Percentiles rank a stretch among this genome's conserved stretches.
phyloP scores from a whole-genome alignment of 805 yeast species.

The Yarrowia deformans region DNA sequence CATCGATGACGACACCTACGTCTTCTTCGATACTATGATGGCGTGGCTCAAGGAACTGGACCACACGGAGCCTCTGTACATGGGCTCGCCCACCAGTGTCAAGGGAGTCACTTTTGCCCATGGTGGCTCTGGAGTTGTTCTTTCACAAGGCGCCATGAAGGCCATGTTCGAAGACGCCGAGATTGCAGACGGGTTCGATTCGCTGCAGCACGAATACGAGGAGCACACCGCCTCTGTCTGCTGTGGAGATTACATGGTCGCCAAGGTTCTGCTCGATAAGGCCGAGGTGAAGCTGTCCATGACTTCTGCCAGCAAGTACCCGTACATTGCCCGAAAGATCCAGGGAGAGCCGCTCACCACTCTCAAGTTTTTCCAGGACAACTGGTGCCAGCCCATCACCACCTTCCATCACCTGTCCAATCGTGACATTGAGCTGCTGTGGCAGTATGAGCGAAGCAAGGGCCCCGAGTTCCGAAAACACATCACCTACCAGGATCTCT shows the following conservation, averaged over 20 bases:
- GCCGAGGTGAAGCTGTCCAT: constrained; percentile 41
- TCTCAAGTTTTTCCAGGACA: constrained; percentile 40
- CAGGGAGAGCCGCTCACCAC: constrained; percentile 49
- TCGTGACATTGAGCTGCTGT: constrained; percentile 48
- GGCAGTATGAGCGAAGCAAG: constrained; percentile 50
- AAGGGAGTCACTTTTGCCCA: constrained; percentile 49
- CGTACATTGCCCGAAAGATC: constrained; percentile 44
- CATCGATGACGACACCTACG: constrained; percentile 51
- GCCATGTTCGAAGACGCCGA: constrained; percentile 45
- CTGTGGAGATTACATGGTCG: constrained; percentile 52
- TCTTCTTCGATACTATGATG: constrained; percentile 47
- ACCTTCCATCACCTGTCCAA: constrained; percentile 50
- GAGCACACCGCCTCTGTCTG: constrained; percentile 44
- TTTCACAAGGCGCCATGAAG: constrained; percentile 49
- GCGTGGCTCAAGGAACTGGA: constrained; percentile 44
- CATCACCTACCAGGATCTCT: constrained; percentile 50
- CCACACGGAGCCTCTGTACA: constrained; percentile 47
- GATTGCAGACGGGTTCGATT: constrained; percentile 39
- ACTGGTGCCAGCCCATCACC: constrained; percentile 49
- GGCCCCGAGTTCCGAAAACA: constrained; percentile 41
- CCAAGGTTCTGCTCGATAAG: constrained; percentile 44
- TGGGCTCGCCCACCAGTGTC: constrained; percentile 48
- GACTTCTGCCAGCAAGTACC: constrained; percentile 41
- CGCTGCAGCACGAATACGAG: constrained; percentile 43
- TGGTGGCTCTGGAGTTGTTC: constrained; percentile 53